Conservation (phyloP, 148 eudicot genomes). For the Cornus kousa region DNA sequence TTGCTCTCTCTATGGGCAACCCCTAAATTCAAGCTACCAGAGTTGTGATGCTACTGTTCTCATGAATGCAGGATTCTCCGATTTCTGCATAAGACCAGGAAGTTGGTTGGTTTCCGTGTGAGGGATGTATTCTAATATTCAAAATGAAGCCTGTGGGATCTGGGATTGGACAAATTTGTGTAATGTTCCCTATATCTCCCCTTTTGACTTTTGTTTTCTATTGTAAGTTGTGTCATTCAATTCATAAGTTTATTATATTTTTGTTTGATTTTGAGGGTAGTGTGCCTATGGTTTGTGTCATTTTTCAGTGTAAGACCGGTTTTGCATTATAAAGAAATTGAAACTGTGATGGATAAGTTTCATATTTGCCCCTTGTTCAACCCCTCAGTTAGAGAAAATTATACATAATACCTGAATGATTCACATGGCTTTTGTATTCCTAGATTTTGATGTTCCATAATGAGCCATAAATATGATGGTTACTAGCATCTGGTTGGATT, state of each 20-base stretch:
- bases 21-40: not conserved
- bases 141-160: slow-evolving; percentile 1
- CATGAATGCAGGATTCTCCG: slow-evolving; percentile 27
- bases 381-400: not conserved
- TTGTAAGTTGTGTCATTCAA: not conserved
- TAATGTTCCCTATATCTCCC: not conserved
- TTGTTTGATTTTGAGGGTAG: not conserved
- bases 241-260: slow-evolving; percentile 8
- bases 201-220: not conserved
- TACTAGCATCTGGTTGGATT: not conserved
- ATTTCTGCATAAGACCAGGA: slow-evolving; percentile 17
- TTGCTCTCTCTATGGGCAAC: not conserved
- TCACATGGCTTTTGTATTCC: not conserved
- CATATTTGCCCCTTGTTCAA: not conserved
- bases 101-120: not conserved
- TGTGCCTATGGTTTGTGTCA: not conserved
- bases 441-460: not conserved
- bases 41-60: not conserved
- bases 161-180: slow-evolving; percentile 2
- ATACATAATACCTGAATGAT: not conserved
- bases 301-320: not conserved
- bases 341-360: not conserved
- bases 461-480: not conserved
- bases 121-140: not conserved
- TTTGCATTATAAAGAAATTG: not conserved